A percentile compares a stretch with the other conserved stretches of the same genome.
Conservation (phyloP, 225 moss, liverwort and hornwort species). For the Physcomitrium patens region DNA sequence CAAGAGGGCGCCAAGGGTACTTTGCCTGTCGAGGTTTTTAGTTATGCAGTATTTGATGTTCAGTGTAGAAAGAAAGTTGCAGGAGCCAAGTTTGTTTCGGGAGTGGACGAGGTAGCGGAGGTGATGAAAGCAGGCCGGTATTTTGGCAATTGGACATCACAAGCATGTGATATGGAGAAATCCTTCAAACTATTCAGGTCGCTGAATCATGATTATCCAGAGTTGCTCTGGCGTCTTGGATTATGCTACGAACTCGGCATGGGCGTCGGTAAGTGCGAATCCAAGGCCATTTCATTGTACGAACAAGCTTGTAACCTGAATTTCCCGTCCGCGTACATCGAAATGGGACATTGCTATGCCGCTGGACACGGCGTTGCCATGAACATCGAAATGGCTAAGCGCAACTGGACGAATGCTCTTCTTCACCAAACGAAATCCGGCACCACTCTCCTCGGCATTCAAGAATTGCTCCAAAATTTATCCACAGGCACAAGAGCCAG, state of each 20-base stretch:
- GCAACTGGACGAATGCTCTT: conserved; percentile 36
- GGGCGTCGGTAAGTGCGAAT: conserved; percentile 33
- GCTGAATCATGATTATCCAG: conserved; percentile 41
- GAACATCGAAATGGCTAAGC: conserved; percentile 31
- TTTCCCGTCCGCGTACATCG: conserved; percentile 40
- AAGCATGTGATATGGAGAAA: conserved; percentile 46
- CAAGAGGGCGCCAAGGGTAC: conserved; percentile 48
- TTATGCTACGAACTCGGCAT: conserved; percentile 51
- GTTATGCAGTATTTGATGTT: conserved; percentile 41
- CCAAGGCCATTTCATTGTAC: conserved; percentile 46
- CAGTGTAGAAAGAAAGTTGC: conserved; percentile 19
- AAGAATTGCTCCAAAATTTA: conserved; percentile 36
- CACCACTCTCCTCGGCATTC: conserved; percentile 34
- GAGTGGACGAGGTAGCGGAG: conserved; percentile 42
- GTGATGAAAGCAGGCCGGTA: conserved; percentile 52
- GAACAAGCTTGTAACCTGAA: conserved; percentile 38
- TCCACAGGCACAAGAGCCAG: conserved; percentile 24
- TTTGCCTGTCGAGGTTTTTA: conserved; percentile 48
- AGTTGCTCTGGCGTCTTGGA: conserved; percentile 53
- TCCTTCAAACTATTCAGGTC: conserved; percentile 46
- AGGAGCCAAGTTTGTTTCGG: conserved; percentile 25
- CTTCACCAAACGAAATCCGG: conserved; percentile 37
- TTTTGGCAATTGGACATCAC: conserved; percentile 51
- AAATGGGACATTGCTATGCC: conserved; percentile 47
- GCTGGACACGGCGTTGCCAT: conserved; percentile 38